Evolutionary conservation across 306 rosid genomes (phyloP).

Genomic region (Trifolium subterraneum): DNA sequence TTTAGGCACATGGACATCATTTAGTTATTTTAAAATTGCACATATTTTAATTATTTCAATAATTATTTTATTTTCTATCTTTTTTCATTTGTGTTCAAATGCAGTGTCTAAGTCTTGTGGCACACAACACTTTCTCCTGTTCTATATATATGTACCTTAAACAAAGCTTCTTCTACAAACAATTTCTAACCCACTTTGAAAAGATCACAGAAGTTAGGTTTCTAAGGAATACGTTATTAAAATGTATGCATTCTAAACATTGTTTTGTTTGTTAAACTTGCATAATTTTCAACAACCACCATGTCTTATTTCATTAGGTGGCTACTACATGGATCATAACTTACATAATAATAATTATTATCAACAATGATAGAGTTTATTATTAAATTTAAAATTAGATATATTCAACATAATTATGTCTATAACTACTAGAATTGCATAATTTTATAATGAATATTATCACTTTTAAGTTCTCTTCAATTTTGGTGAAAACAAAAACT

Average conservation of each 20-base stretch:
- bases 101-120: too few species aligned
- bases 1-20: too few species aligned
- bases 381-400: not conserved
- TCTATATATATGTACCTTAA: not conserved
- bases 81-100: too few species aligned
- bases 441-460: not conserved
- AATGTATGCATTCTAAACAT: not conserved
- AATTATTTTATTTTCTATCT: too few species aligned
- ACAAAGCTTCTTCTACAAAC: conserved; percentile 3
- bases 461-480: not conserved
- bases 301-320: not conserved
- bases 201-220: not conserved
- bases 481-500: not conserved
- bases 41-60: too few species aligned
- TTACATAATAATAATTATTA: not conserved
- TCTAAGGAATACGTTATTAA: not conserved
- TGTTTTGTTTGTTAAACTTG: not conserved
- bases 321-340: not conserved
- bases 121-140: not conserved
- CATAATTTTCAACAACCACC: not conserved
- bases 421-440: not conserved
- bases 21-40: too few species aligned
- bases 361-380: not conserved
- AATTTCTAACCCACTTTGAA: conserved; percentile 15
- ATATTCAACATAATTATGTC: not conserved